These are phyloP conservation scores for Primulina tabacum DNA, from an alignment of 257 asterid species.

Conservation along the genomic window DNA sequence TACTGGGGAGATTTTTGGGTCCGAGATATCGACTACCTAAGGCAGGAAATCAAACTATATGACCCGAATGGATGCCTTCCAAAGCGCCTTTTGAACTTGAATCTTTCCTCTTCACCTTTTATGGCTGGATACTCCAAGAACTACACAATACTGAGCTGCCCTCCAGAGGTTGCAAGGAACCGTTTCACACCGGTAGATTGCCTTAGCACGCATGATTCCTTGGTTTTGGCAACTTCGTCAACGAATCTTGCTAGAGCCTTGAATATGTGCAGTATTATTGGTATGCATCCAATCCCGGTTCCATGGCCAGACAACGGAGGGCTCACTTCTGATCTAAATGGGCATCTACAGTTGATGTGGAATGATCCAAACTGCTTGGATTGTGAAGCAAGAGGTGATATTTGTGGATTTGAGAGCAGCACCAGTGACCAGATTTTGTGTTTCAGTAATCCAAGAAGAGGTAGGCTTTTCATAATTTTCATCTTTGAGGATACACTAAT, in stretches of 20 bases:
- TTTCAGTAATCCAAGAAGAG: constrained; percentile 22
- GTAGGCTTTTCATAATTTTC: constrained; percentile 22
- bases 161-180: constrained; percentile 25
- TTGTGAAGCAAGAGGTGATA: constrained; percentile 41
- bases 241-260: constrained; percentile 25
- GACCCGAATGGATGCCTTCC: constrained; percentile 66
- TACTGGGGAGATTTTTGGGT: constrained; percentile 50
- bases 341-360: constrained; percentile 42
- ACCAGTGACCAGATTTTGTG: constrained; percentile 27
- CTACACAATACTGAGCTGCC: constrained; percentile 61
- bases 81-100: constrained; percentile 37
- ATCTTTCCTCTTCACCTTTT: constrained; percentile 57
- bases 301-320: constrained; percentile 32
- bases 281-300: constrained; percentile 40
- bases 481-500: background rate
- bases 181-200: constrained; percentile 40
- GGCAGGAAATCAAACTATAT: constrained; percentile 49
- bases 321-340: constrained; percentile 25
- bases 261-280: constrained; percentile 40
- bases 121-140: constrained; percentile 25
- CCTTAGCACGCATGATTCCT: constrained; percentile 56
- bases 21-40: constrained; percentile 44
- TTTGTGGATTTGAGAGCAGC: constrained; percentile 41
- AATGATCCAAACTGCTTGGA: constrained; percentile 35
- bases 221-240: constrained; percentile 47